Base-by-base conservation (phyloP, 78 protist genomes). In the Dictyostelium citrinum region DNA sequence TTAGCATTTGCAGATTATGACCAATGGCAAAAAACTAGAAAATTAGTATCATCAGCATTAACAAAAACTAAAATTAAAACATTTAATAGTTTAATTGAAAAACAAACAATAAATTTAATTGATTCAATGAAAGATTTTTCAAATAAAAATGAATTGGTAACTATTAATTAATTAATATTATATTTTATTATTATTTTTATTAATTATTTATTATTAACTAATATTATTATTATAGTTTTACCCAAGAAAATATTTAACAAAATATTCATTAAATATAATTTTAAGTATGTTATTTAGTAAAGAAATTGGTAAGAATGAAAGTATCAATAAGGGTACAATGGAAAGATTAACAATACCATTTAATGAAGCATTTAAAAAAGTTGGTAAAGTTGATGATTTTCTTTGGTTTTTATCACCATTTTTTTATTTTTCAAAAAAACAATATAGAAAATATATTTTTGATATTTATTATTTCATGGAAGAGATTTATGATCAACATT, bases 51-150 rank as follows among this genome's bases (percentile, higher is more conserved):
- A 29, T 14, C 60, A 17, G 33, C 82, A 16, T 84, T 84, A 10
- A 84, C 91, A 29, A 84, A 84, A 27, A 84, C 91, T 3, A 84
- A 84, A 58, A 24, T 84, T 17, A 43, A 37, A 83, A 39, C 22
- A 1, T 8, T 41, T 49, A 16, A 12, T 45, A 29, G 10, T n/a
- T 76, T 39, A 72, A 74, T 35, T 41, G 81, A 51, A 67, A 67
- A 31, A 31, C 75, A 67, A 67, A 67, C 75, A 4, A 2, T 3
- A 11, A 29, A 67, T 67, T 67, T 67, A 67, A 29, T 67, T 12
- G 75, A 67, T 4, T 60, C 70, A 60, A 60, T 60, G 78, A 83
- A 71, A 11, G 24, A 27, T 29, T 37, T n/a, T 49, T 67, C 20
- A 60, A 55, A 17, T 35, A 17, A n/a, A 20, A 33, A 24, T 14